phyloP scores from a whole-genome alignment of 441 rosid genomes.

The Jatropha multifida region DNA sequence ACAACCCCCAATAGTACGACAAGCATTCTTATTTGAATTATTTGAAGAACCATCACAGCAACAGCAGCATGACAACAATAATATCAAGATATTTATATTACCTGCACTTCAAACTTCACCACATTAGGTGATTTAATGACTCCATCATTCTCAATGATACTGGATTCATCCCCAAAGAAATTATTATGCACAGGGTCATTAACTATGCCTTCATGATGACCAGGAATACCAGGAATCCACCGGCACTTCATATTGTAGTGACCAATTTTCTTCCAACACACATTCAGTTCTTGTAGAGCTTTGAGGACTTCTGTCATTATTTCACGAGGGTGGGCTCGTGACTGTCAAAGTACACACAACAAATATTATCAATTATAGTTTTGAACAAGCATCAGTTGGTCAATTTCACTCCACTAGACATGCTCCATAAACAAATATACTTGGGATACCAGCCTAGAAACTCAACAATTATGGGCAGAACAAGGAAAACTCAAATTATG shows the following conservation, averaged over 20 bases:
- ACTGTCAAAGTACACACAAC: slow-evolving; percentile 44
- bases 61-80: background rate
- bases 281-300: slow-evolving; percentile 89
- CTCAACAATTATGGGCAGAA: background rate
- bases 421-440: background rate
- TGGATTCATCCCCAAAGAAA: slow-evolving; percentile 70
- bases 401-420: slow-evolving; percentile 10
- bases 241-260: slow-evolving; percentile 98
- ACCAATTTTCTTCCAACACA: slow-evolving; percentile 94
- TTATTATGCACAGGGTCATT: slow-evolving; percentile 50
- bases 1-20: background rate
- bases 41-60: background rate
- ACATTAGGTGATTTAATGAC: slow-evolving; percentile 50
- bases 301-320: slow-evolving; percentile 94
- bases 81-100: slow-evolving; percentile 23
- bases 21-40: background rate
- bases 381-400: background rate
- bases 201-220: slow-evolving; percentile 59
- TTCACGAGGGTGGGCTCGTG: slow-evolving; percentile 94
- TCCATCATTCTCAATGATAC: slow-evolving; percentile 67
- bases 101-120: slow-evolving; percentile 96
- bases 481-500: background rate
- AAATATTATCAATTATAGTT: slow-evolving; percentile 10
- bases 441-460: background rate
- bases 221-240: slow-evolving; percentile 75